A percentile compares a stretch with the other conserved stretches of the same genome.
These are phyloP conservation scores for Vigna trinervia DNA, from an alignment of 306 rosid species.

Conservation along the genomic window DNA sequence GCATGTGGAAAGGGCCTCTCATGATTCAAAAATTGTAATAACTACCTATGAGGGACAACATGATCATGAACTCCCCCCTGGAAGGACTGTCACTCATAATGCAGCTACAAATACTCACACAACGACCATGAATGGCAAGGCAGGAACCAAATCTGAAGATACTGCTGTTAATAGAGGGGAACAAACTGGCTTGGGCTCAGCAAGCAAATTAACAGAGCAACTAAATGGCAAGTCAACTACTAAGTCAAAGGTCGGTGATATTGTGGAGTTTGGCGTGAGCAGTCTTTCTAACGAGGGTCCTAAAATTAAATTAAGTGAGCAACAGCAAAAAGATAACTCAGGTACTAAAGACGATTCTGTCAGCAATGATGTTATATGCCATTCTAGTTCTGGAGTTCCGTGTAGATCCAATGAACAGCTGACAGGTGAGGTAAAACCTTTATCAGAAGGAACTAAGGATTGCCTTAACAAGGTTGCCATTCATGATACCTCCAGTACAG, in stretches of 20 bases:
- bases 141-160: slow-evolving; percentile 48
- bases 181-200: slow-evolving; percentile 40
- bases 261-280: slow-evolving; percentile 26
- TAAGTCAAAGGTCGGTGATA: slow-evolving; percentile 45
- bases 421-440: slow-evolving; percentile 44
- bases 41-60: slow-evolving; percentile 89
- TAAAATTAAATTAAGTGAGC: slow-evolving; percentile 41
- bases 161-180: slow-evolving; percentile 39
- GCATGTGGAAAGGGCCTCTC: slow-evolving; percentile 86
- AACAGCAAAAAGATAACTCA: slow-evolving; percentile 43
- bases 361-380: slow-evolving; percentile 27
- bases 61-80: slow-evolving; percentile 67
- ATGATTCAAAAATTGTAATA: slow-evolving; percentile 69
- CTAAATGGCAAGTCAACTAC: slow-evolving; percentile 43
- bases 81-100: slow-evolving; percentile 59
- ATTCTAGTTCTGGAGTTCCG: slow-evolving; percentile 37
- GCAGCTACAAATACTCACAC: slow-evolving; percentile 46
- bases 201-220: slow-evolving; percentile 42
- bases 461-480: slow-evolving; percentile 37
- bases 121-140: slow-evolving; percentile 39
- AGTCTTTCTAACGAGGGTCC: slow-evolving; percentile 28
- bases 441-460: slow-evolving; percentile 44
- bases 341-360: slow-evolving; percentile 31
- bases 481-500: slow-evolving; percentile 41
- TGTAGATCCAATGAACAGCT: slow-evolving; percentile 40